A percentile compares a stretch with the other conserved stretches of the same genome.
Evolutionary conservation across 2,329 filamentous ascomycete species (phyloP).

Genomic region (Penicillium sp.): DNA sequence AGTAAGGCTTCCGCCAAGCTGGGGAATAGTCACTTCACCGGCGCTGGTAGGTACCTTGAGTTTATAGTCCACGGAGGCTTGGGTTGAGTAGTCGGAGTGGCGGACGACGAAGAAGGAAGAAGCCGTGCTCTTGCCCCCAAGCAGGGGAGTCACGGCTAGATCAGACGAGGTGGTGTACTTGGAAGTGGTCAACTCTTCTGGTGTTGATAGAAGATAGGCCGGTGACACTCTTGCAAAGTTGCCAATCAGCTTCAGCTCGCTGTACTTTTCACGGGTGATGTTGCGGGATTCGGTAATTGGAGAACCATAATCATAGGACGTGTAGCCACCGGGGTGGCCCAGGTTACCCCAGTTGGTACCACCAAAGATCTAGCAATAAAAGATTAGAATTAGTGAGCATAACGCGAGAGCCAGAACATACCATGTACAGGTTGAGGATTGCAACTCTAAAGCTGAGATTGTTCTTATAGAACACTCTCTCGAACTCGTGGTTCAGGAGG

Average conservation of each 20-base stretch:
- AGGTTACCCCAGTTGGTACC: slow-evolving; percentile 84
- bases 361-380: slow-evolving; percentile 56
- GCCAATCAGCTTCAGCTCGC: slow-evolving; percentile 71
- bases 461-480: slow-evolving; percentile 78
- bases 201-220: slow-evolving; percentile 62
- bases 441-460: slow-evolving; percentile 63
- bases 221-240: slow-evolving; percentile 73
- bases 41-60: slow-evolving; percentile 54
- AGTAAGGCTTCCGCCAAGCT: slow-evolving; percentile 39
- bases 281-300: slow-evolving; percentile 68
- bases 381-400: neutral
- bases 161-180: slow-evolving; percentile 55
- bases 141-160: slow-evolving; percentile 61
- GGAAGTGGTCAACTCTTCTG: slow-evolving; percentile 44
- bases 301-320: slow-evolving; percentile 61
- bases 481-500: slow-evolving; percentile 70
- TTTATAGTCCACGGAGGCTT: slow-evolving; percentile 59
- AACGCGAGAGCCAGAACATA: slow-evolving; percentile 26
- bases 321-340: slow-evolving; percentile 65
- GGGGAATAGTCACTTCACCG: slow-evolving; percentile 41
- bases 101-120: slow-evolving; percentile 60
- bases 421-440: slow-evolving; percentile 75
- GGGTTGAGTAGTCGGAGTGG: slow-evolving; percentile 64
- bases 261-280: slow-evolving; percentile 71
- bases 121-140: slow-evolving; percentile 50